These are phyloP conservation scores for Barnettozyma populi DNA, from an alignment of 805 yeast species.

Conservation along the genomic window DNA sequence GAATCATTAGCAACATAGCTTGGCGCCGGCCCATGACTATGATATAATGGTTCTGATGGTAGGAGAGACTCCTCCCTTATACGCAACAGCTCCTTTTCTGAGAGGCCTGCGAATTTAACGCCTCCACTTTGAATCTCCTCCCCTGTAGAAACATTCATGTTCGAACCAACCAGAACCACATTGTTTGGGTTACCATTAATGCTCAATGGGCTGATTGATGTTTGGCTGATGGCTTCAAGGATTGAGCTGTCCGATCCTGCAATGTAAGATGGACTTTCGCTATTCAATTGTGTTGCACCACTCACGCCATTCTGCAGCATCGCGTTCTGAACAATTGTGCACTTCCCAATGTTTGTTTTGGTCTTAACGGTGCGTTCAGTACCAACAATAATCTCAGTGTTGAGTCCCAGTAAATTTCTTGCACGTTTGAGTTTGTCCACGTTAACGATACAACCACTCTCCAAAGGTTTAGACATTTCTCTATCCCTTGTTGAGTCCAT, in stretches of 20 bases:
- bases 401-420: constrained; percentile 75
- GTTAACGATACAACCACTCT: constrained; percentile 47
- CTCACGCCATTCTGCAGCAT: not conserved
- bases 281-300: not conserved
- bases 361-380: constrained; percentile 45
- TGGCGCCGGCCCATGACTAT: constrained; percentile 16
- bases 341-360: constrained; percentile 11
- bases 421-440: constrained; percentile 73
- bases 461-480: constrained; percentile 15
- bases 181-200: constrained; percentile 8
- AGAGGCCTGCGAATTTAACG: constrained; percentile 15
- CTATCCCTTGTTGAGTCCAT: constrained; percentile 21
- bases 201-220: constrained; percentile 24
- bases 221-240: constrained; percentile 17
- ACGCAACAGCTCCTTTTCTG: constrained; percentile 56
- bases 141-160: constrained; percentile 8
- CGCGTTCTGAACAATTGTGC: constrained; percentile 9
- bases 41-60: constrained; percentile 49
- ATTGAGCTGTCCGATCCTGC: constrained; percentile 4
- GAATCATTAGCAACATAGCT: constrained; percentile 10
- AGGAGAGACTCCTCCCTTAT: constrained; percentile 52
- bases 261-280: not conserved
- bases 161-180: not conserved
- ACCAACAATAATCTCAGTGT: constrained; percentile 76
- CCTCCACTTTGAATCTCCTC: constrained; percentile 6